phyloP scores from a whole-genome alignment of 441 rosid genomes.

The Erysimum cheiri region DNA sequence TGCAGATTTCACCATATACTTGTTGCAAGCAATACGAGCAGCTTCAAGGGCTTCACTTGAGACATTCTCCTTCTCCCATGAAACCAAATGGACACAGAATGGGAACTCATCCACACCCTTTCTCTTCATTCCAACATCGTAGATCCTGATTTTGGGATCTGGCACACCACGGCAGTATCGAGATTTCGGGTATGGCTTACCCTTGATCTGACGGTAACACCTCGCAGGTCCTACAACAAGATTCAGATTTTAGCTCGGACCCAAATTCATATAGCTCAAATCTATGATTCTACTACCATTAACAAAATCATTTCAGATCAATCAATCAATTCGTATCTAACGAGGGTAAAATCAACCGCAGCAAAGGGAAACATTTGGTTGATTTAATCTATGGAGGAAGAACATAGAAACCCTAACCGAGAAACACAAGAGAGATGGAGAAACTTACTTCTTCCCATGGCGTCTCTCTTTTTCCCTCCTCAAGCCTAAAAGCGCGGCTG shows the following conservation, averaged over 20 bases:
- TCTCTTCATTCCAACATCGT: conserved; percentile 94
- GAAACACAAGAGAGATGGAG: neutral
- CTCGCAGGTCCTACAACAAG: conserved; percentile 77
- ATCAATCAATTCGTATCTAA: neutral
- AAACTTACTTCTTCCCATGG: conserved; percentile 72
- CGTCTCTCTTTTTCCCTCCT: conserved; percentile 26
- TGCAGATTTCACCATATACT: conserved; percentile 85
- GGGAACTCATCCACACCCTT: conserved; percentile 94
- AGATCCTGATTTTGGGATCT: conserved; percentile 87
- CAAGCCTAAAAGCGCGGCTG: conserved; percentile 29
- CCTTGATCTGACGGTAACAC: conserved; percentile 90
- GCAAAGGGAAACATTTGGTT: neutral
- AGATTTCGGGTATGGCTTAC: conserved; percentile 89
- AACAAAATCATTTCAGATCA: neutral
- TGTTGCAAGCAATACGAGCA: conserved; percentile 94
- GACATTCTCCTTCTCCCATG: conserved; percentile 93
- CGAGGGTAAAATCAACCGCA: neutral
- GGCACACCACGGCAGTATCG: conserved; percentile 92
- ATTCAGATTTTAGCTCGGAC: neutral
- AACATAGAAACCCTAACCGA: neutral
- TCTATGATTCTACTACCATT: neutral
- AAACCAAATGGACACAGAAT: conserved; percentile 87
- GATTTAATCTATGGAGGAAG: neutral
- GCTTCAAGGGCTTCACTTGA: conserved; percentile 95
- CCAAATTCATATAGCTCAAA: neutral